These are phyloP conservation scores for Allantophomopsis cytisporea DNA, from an alignment of 2,329 filamentous ascomycete genomes.

Conservation along the genomic window DNA sequence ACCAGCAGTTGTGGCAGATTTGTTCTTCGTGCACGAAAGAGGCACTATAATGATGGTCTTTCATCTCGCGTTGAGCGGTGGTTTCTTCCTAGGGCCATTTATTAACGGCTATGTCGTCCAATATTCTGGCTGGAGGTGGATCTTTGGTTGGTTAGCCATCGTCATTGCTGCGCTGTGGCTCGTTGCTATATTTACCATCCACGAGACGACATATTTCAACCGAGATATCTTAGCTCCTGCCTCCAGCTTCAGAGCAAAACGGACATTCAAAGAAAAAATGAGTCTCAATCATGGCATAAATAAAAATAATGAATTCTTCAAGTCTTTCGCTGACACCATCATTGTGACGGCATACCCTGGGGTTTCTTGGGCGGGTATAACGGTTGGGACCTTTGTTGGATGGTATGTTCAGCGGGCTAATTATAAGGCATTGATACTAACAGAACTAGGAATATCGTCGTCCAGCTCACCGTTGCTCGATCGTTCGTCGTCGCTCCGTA, in stretches of 20 bases:
- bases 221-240: conserved; percentile 1
- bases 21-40: conserved; percentile 29
- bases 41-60: conserved; percentile 24
- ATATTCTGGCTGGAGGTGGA: conserved; percentile 13
- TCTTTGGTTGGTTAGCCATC: conserved; percentile 14
- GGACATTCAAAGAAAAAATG: not conserved
- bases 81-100: conserved; percentile 22
- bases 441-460: conserved; percentile 2
- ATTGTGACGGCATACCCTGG: too few relatives aligned
- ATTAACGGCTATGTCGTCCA: conserved; percentile 17
- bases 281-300: too few relatives aligned
- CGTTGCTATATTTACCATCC: conserved; percentile 11
- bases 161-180: conserved; percentile 8
- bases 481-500: conserved; percentile 2
- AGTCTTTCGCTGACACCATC: too few relatives aligned
- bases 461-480: conserved; percentile 1
- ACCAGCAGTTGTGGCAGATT: conserved; percentile 31
- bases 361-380: too few relatives aligned
- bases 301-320: too few relatives aligned
- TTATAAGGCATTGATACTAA: not conserved
- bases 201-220: conserved; percentile 10
- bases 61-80: conserved; percentile 19
- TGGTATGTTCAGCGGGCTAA: too few relatives aligned
- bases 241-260: not conserved
- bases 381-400: too few relatives aligned